A percentile compares a stretch with the other conserved stretches of the same genome.
These are phyloP conservation scores for Glomus cerebriforme DNA, from an alignment of 192 early-diverging fungal genomes.

Conservation along the genomic window DNA sequence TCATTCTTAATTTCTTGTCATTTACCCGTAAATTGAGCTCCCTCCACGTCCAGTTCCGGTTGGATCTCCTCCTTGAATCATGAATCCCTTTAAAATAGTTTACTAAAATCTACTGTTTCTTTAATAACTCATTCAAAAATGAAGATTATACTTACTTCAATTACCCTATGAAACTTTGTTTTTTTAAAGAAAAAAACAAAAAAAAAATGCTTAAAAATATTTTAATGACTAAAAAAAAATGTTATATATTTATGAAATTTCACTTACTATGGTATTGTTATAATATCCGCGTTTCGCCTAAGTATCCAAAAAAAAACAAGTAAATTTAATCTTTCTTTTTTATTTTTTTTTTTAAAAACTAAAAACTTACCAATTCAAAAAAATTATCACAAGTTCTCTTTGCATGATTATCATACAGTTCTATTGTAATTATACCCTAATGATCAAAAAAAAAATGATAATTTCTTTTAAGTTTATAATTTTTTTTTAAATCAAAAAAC, in stretches of 20 bases:
- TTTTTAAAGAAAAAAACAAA: neutral
- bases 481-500: no score
- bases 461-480: neutral
- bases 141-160: neutral
- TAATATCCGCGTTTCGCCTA: constrained; percentile 85
- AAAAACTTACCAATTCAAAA: constrained; percentile 60
- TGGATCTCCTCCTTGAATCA: constrained; percentile 98
- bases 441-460: neutral
- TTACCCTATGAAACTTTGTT: constrained; percentile 15
- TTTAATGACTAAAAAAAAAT: neutral
- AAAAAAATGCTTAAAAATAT: neutral
- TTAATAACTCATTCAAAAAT: no score
- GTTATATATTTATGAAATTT: neutral
- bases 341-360: neutral
- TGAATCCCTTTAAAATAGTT: constrained; percentile 83
- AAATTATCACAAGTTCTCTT: constrained; percentile 85
- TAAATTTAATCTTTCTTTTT: neutral
- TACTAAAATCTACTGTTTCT: no score
- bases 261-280: constrained; percentile 67
- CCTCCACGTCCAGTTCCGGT: constrained; percentile 94
- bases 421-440: constrained; percentile 67
- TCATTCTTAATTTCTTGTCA: neutral
- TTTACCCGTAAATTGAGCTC: constrained; percentile 78
- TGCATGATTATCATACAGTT: constrained; percentile 87
- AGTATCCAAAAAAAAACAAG: neutral